Base-by-base conservation (phyloP, 108 stramenopile genomes). In the Skeletonema menzelii region DNA sequence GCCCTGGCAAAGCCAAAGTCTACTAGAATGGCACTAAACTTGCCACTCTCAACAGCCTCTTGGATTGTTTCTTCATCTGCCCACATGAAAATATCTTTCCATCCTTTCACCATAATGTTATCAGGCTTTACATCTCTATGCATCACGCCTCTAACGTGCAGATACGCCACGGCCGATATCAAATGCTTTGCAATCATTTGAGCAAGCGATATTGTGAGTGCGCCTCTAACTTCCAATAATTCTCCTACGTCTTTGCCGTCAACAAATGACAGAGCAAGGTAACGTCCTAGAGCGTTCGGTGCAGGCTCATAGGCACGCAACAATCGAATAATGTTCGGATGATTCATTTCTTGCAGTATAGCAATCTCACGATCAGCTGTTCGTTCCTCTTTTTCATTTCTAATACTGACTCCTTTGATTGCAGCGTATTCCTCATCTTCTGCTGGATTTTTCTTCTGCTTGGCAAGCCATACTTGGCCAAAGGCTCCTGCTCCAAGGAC, bases 1-100 rank as follows among this genome's bases (percentile, higher is more conserved):
- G 92, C 89, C 26, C 90, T 72, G 6, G 92, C 92, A 78, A 93
- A 91, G 10, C 92, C 92, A 75, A 93, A 93, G 63, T 93, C 92
- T 2, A 86, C 84, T 20, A 93, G 49, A 75, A 88, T 82, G 15
- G 89, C 74, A 42, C 81, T 88, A 84, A 87, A 93, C 69, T 77
- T 85, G 44, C 76, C 67, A 17, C 67, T 66, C 31, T 67, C 55
- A 10, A 86, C 80, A 26, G 76, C 73, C 40, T 82, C 68, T 40
- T 78, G 62, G 19, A 64, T 76, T 13, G 77, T 83, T 27, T 66
- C 58, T 19, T 73, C 77, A 77, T 88, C 87, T 62, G 78, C 86
- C 89, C 89, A 90, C 59, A 90, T 87, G 13, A 82, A 42, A 49
- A 73, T 60, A 58, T 76, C 75, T 5, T 0, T 3, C 57, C 63